Conservation (phyloP, 2,329 filamentous ascomycete genomes). For the Neofusicoccum kwambonambiense region DNA sequence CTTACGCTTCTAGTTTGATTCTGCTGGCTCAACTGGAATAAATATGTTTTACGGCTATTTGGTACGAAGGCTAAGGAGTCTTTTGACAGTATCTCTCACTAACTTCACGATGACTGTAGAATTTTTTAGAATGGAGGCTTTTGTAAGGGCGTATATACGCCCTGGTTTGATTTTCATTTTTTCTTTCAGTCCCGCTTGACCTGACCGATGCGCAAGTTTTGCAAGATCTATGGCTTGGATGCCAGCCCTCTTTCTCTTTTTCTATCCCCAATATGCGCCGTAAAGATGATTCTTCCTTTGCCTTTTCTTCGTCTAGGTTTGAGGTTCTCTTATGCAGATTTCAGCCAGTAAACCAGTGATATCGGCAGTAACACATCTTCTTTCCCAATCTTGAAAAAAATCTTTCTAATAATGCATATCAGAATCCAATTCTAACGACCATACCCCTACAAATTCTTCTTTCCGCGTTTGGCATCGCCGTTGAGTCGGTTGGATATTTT, state of each 20-base stretch:
- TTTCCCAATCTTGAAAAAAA: not conserved
- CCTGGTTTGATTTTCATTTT: too few relatives aligned
- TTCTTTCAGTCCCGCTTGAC: too few relatives aligned
- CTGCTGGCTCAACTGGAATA: too few relatives aligned
- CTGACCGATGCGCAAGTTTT: too few relatives aligned
- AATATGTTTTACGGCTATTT: too few relatives aligned
- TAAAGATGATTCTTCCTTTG: not conserved
- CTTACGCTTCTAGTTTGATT: too few relatives aligned
- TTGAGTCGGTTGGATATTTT: not conserved
- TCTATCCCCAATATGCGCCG: not conserved
- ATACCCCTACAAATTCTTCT: constrained; percentile 1
- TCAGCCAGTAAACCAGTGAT: not conserved
- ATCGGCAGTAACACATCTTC: not conserved
- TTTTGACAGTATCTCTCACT: too few relatives aligned
- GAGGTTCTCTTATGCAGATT: not conserved
- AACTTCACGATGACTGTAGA: too few relatives aligned
- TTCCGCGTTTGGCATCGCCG: not conserved
- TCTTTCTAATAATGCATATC: not conserved
- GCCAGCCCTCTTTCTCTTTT: not conserved
- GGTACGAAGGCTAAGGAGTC: too few relatives aligned
- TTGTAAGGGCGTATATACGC: too few relatives aligned
- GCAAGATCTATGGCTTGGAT: not conserved
- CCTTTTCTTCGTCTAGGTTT: not conserved
- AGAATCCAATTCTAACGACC: not conserved
- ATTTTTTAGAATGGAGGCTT: too few relatives aligned